Evolutionary conservation across 176 grass and related monocot species (phyloP), one percentile per base, ranked within the genome.

Genomic region (Bonia amplexicaulis): DNA sequence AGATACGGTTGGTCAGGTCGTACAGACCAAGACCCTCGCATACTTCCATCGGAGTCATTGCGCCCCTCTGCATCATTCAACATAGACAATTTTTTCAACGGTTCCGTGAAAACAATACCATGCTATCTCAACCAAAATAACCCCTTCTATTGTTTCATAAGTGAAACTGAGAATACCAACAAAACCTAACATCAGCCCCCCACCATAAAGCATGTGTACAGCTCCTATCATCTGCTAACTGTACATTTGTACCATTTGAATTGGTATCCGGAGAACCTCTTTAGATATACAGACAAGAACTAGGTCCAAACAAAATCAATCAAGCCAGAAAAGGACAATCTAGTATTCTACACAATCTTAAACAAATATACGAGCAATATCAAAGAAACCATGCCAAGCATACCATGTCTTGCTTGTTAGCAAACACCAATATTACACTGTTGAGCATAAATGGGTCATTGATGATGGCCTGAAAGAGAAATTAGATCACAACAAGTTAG

Each of bases 381-480:
- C 37, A 57, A 87, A 66, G 31, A 75, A 59, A 52, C 47, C 16
- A 61, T 60, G 52, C 11, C 53, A 58, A 72, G n/a, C 90, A 70
- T 93, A 96, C 94, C 94, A 96, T 93, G 55, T 96, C 94, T 87
- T 97, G 94, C 80, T 97, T 94, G 92, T 97, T 97, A 54, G 94
- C 92, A 90, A 94, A 93, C 73, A 96, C 91, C 84, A 96, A 76
- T 60, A 96, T 20, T 12, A 93, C 67, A 77, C 91, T 93, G 90
- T 92, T 92, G 61, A 97, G 89, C 94, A 97, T 97, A 91, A 97
- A 94, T 76, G 94, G 94, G 87, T 97, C 92, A 71, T 85, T 94
- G 77, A 94, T 97, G 59, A 97, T 97, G 60, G 92, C 84, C 94
- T 97, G 90, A 79, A 92, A 86, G 12, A 82, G 17, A 85, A 14